Base-by-base conservation (phyloP, 2,329 filamentous ascomycete genomes). In the Emydomyces testavorans region DNA sequence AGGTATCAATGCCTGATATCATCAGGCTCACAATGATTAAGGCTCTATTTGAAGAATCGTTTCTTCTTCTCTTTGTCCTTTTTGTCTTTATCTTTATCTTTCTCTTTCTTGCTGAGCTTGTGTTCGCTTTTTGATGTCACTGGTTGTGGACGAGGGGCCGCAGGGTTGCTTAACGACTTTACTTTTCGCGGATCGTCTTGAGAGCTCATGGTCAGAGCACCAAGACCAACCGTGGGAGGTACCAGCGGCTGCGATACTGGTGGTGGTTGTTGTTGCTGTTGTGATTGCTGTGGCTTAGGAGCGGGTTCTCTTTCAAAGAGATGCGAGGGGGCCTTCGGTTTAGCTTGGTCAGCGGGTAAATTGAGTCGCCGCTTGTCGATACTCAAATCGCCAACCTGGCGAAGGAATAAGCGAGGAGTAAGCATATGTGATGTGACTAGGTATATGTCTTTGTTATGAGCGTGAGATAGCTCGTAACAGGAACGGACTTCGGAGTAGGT, bases 351-450 rank as follows among this genome's bases (percentile, higher is more conserved):
- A 49, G 82, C 73, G 0, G 90, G 92, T 4, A 98, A 77, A 57
- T 87, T 81, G 13, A 98, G 74, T 38, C 79, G 76, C 45, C 84
- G 77, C 59, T 82, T 82, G 58, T 88, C 83, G 29, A 78, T 75
- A 52, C 81, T 83, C 11, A 96, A 73, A 59, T 94, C 88, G 15
- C 79, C 77, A 1, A 95, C 69, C 63, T 96, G 89, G 32, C 84
- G 80, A 28, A 94, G 67, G 63, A 89, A 98, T 16, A 93, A 73
- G 35, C 78, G 72, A 0, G 92, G 90, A 0, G 82, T 92, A 39
- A 94, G 72, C 89, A 98, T 95, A 62, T 98, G 92, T 20, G 84
- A 89, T 0, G 86, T 92, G 15, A 83, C 79, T 4, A 98, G 77
- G 62, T 93, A 85, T n/a, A 96, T 71, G 57, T 98, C 92, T 54